Conservation (phyloP, 148 eudicot species). For the Rhododendron vialii region DNA sequence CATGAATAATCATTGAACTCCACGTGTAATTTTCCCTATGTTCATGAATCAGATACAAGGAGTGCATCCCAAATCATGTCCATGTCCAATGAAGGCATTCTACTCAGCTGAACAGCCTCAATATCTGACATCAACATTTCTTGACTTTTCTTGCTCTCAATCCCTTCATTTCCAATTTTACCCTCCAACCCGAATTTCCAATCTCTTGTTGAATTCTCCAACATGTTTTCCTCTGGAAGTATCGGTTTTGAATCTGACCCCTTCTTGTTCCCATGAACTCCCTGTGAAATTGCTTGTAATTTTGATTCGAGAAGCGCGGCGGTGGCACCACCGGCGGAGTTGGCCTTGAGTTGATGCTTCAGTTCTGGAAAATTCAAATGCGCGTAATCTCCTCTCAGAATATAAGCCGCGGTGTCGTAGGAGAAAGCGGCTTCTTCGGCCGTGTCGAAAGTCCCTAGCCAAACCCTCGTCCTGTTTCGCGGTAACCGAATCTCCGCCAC, state of each 20-base stretch:
- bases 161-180: slow-evolving; percentile 24
- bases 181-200: slow-evolving; percentile 27
- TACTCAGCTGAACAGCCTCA: slow-evolving; percentile 76
- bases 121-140: slow-evolving; percentile 24
- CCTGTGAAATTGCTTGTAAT: slow-evolving; percentile 48
- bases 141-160: slow-evolving; percentile 19
- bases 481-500: slow-evolving; percentile 94
- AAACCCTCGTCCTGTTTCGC: slow-evolving; percentile 74
- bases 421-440: slow-evolving; percentile 93
- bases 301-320: slow-evolving; percentile 81
- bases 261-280: slow-evolving; percentile 20
- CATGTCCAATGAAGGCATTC: slow-evolving; percentile 96
- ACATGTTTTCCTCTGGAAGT: slow-evolving; percentile 4
- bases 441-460: slow-evolving; percentile 87
- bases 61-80: slow-evolving; percentile 94
- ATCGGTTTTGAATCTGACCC: slow-evolving; percentile 6
- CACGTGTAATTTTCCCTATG: background rate
- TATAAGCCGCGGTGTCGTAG: slow-evolving; percentile 89
- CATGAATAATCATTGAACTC: background rate
- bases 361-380: slow-evolving; percentile 81
- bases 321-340: slow-evolving; percentile 40
- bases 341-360: slow-evolving; percentile 62
- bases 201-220: slow-evolving; percentile 16
- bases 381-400: slow-evolving; percentile 84
- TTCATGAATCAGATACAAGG: slow-evolving; percentile 49